Evolutionary conservation across 106 monocot species (phyloP), one percentile per base, ranked within the genome.

Genomic region (Acorus gramineus): DNA sequence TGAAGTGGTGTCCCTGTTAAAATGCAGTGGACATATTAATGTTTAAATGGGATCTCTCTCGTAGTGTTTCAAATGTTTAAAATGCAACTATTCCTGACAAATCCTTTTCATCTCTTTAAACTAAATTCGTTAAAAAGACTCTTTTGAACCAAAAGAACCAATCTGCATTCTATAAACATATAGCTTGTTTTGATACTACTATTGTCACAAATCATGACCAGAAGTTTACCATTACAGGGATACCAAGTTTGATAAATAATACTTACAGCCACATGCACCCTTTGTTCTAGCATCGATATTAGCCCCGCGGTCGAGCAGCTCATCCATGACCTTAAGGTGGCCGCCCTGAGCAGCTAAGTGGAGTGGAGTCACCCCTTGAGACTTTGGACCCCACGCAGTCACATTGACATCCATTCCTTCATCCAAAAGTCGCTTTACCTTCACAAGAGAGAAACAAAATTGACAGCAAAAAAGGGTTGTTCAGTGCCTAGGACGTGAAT

Each of bases 281-380:
- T 98, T 98, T 5, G 98, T 98, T 78, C 98, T 73, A 53, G 98
- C 88, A 77, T 98, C 98, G 59, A 98, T 98, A 64, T 98, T 60
- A 52, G 98, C 98, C 66, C 98, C 98, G 43, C 80, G 87, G 8
- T 98, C 98, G 3, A 98, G 85, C 53, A 98, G 56, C 43, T 76
- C 83, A 63, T 98, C 92, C 98, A 98, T 98, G 6, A 98, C 85
- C 64, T 82, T 98, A 44, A 98, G 57, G 65, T 98, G 98, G 8
- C 98, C 98, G 49, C 98, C 98, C 79, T 92, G 74, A 45, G 98
- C 83, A 69, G 98, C 98, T 47, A 98, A 83, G 76, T 98, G 98
- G 12, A 98, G 88, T 71, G 98, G 92, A n/a, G 92, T 98, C 48
- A 76, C 81, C 3, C 98, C 98, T 14, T 72, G 98, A 12, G 88